A percentile compares a stretch with the other conserved stretches of the same genome.
Conservation (phyloP, 164 flowering plant species). For the Santalum album region DNA sequence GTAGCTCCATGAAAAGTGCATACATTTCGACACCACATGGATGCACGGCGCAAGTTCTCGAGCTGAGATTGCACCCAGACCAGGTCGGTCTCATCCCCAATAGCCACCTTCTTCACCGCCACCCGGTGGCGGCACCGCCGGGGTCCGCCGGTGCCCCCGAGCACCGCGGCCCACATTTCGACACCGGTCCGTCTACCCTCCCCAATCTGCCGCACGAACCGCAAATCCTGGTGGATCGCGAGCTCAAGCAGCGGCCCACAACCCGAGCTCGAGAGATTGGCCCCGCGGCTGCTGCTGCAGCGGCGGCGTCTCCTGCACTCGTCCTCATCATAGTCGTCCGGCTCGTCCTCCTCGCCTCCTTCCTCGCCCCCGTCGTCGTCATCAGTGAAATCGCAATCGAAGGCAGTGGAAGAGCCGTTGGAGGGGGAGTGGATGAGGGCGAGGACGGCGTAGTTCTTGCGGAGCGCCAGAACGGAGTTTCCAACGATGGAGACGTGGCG, state of each 20-base stretch:
- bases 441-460: conserved; percentile 81
- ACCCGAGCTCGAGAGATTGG: conserved; percentile 36
- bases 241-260: conserved; percentile 52
- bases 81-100: conserved; percentile 60
- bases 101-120: conserved; percentile 69
- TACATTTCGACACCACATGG: conserved; percentile 98
- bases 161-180: conserved; percentile 64
- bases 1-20: conserved; percentile 85
- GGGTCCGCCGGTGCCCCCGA: conserved; percentile 13
- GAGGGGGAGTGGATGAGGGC: conserved; percentile 41
- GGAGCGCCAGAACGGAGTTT: conserved; percentile 73
- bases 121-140: conserved; percentile 58
- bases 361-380: conserved; percentile 27
- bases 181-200: conserved; percentile 48
- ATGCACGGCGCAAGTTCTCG: conserved; percentile 54
- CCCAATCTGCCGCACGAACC: conserved; percentile 40
- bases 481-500: conserved; percentile 81
- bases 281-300: conserved; percentile 20
- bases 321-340: conserved; percentile 18
- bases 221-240: conserved; percentile 48
- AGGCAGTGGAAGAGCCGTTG: conserved; percentile 8
- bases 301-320: conserved; percentile 20
- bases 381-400: conserved; percentile 36
- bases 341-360: conserved; percentile 18
- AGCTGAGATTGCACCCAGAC: conserved; percentile 74